These are phyloP conservation scores for Diplodia intermedia DNA, from an alignment of 2,329 filamentous ascomycete genomes.

Conservation along the genomic window DNA sequence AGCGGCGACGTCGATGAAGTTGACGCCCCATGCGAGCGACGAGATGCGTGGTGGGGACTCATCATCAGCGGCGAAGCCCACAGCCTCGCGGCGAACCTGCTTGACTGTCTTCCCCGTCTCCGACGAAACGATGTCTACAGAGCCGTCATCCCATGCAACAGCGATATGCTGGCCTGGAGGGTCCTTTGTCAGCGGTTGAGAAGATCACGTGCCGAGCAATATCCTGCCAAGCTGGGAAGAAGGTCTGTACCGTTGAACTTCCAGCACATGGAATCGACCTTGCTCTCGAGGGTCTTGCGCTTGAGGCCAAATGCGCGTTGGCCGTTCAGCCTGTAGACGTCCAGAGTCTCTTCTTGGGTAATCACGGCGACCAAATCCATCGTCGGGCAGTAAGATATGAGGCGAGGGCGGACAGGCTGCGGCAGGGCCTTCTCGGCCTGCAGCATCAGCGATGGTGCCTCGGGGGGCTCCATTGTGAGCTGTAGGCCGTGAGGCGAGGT, in stretches of 20 bases:
- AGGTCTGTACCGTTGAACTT: slow-evolving; percentile 51
- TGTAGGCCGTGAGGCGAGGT: slow-evolving; percentile 26
- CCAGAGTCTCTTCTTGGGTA: slow-evolving; percentile 70
- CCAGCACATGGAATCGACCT: slow-evolving; percentile 53
- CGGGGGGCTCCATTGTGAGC: slow-evolving; percentile 36
- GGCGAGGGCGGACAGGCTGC: slow-evolving; percentile 60
- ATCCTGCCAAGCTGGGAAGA: slow-evolving; percentile 2
- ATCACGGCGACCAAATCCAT: slow-evolving; percentile 84
- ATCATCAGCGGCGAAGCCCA: slow-evolving; percentile 1
- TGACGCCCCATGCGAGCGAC: slow-evolving; percentile 62
- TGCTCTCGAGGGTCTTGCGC: slow-evolving; percentile 45
- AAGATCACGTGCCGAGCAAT: slow-evolving; percentile 20
- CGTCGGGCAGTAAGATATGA: slow-evolving; percentile 79
- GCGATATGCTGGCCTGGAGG: slow-evolving; percentile 74
- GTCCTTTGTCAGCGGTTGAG: not conserved
- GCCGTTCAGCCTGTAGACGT: slow-evolving; percentile 79
- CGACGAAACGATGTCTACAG: slow-evolving; percentile 75
- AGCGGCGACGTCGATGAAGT: slow-evolving; percentile 59
- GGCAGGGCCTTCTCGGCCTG: slow-evolving; percentile 52
- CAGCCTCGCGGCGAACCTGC: slow-evolving; percentile 27
- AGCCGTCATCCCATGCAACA: slow-evolving; percentile 82
- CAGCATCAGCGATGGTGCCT: slow-evolving; percentile 42
- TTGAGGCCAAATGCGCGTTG: slow-evolving; percentile 69
- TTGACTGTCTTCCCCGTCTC: slow-evolving; percentile 79
- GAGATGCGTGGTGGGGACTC: slow-evolving; percentile 45